Percentiles rank a stretch among this genome's conserved stretches.
Evolutionary conservation across 1,139 yeast genomes (phyloP).

Genomic region (Debaryomyces coudertii): DNA sequence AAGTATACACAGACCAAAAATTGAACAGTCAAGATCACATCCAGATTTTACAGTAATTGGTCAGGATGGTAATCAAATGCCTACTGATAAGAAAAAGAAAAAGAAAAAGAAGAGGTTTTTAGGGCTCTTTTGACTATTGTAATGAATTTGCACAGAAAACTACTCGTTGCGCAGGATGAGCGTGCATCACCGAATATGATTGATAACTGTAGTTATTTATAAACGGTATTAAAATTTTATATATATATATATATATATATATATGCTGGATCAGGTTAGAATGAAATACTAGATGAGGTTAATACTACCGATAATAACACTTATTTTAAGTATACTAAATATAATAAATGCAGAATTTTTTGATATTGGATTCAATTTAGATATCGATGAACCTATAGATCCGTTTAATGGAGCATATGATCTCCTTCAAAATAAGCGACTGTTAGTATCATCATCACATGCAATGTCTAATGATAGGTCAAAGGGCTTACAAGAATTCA

Average conservation of each 20-base stretch:
- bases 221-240: neutral
- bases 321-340: neutral
- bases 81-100: conserved; percentile 21
- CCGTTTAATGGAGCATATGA: conserved; percentile 4
- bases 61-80: conserved; percentile 5
- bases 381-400: conserved; percentile 16
- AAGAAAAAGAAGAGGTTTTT: conserved; percentile 39
- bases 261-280: neutral
- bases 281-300: conserved; percentile 4
- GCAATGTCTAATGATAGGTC: conserved; percentile 15
- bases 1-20: conserved; percentile 31
- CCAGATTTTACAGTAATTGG: conserved; percentile 33
- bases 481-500: conserved; percentile 45
- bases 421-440: conserved; percentile 1
- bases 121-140: conserved; percentile 30
- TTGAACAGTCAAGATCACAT: conserved; percentile 45
- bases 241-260: too few relatives aligned
- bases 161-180: neutral
- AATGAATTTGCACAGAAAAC: neutral
- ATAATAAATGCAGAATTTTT: conserved; percentile 10
- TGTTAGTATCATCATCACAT: neutral
- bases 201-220: neutral
- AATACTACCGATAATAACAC: neutral
- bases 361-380: conserved; percentile 16
- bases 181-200: conserved; percentile 1